Conservation (phyloP, 148 eudicot species). For the Fagopyrum tataricum region DNA sequence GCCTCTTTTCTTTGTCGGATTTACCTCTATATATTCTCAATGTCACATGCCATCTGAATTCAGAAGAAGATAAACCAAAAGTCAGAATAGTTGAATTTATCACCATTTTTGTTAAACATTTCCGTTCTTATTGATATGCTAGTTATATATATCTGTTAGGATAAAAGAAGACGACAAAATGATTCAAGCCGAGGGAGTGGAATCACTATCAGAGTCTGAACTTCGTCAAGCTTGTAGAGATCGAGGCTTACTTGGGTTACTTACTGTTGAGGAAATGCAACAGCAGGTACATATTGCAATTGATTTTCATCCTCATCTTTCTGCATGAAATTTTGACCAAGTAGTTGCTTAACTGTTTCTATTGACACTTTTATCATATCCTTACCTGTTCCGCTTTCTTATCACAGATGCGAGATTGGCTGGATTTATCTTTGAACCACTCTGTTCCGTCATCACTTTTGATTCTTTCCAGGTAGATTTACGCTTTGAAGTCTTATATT, state of each 20-base stretch:
- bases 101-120: background rate
- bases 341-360: conserved; percentile 8
- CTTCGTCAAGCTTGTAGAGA: conserved; percentile 83
- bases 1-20: background rate
- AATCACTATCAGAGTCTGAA: conserved; percentile 73
- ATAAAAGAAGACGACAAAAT: conserved; percentile 71
- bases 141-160: conserved; percentile 25
- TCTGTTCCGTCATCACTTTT: conserved; percentile 74
- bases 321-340: background rate
- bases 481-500: background rate
- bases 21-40: background rate
- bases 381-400: background rate
- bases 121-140: background rate
- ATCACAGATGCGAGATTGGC: conserved; percentile 70
- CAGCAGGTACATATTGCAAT: conserved; percentile 47
- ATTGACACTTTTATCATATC: background rate
- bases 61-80: background rate
- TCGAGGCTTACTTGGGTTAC: conserved; percentile 67
- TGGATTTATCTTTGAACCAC: conserved; percentile 70
- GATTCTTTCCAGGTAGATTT: conserved; percentile 59
- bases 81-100: background rate
- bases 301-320: background rate
- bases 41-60: background rate
- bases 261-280: conserved; percentile 76
- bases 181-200: conserved; percentile 79